Base-by-base conservation (phyloP, 2,329 filamentous ascomycete species). In the Paraconiothyrium sp. region DNA sequence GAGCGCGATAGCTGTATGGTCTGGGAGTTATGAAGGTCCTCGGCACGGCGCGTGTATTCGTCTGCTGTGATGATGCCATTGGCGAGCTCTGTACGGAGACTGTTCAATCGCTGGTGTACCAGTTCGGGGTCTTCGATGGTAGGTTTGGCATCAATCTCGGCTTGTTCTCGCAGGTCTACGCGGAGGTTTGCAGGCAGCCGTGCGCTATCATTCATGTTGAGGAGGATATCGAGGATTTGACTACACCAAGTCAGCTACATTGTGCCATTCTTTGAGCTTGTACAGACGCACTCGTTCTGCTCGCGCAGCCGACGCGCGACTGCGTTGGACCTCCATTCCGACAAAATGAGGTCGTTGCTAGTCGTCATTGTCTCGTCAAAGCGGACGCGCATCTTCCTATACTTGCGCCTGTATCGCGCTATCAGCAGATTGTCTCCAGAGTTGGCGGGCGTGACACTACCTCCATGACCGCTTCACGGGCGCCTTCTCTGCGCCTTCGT, bases 161-260 rank as follows among this genome's bases (percentile, higher is more conserved):
- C 79, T 82, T 76, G 75, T 10, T 77, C 74, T 57, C 79, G 73
- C 60, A 97, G 82, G 72, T 94, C 90, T 80, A 93, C 90, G 70
- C 92, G 91, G 72, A 91, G 88, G 60, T 90, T 85, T 32, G 88
- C 83, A 11, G 92, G 89, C 48, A 98, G 89, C 76, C 95, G 92
- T 22, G 90, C 84, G 47, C 89, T 91, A 55, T 92, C 89, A 81
- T 99, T 99, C 81, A 97, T 86, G 74, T 97, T 94, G 64, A 97
- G 85, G 37, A 98, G 87, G 11, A 97, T 82, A 71, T 98, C 94
- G 57, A 97, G 87, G 37, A 98, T 82, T 78, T 94, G 93, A 78
- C 94, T 97, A 71, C 27, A 20, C 20, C 14, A 39, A 68, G 49
- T 71, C 11, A 54, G 35, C 35, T 51, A 35, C 7, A 22, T 55